A percentile compares a stretch with the other conserved stretches of the same genome.
Conservation (phyloP, 768 basidiomycete genomes). For the Calocybe cyanea region DNA sequence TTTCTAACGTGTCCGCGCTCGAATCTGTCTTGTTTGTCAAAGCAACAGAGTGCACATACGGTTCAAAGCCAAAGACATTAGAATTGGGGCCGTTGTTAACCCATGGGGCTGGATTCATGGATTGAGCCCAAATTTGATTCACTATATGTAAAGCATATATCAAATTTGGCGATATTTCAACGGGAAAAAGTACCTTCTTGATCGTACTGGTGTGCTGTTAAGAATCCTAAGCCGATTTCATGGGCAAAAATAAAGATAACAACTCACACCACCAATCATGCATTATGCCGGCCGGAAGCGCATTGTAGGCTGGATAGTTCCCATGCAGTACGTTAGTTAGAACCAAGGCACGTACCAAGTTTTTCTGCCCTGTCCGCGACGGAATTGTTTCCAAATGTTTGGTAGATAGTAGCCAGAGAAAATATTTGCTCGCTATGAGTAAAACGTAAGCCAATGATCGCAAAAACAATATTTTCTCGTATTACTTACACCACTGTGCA, state of each 20-base stretch:
- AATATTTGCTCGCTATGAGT: constrained; percentile 37
- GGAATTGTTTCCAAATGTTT: constrained; percentile 38
- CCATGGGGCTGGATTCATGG: constrained; percentile 34
- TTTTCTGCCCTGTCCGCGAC: constrained; percentile 38
- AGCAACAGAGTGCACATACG: constrained; percentile 20
- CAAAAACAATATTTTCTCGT: not conserved
- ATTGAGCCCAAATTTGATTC: constrained; percentile 40
- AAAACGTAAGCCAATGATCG: not conserved
- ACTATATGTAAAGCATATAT: constrained; percentile 17
- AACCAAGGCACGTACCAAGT: constrained; percentile 23
- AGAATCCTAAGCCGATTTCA: not conserved
- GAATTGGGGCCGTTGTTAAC: constrained; percentile 35
- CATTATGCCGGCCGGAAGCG: constrained; percentile 35
- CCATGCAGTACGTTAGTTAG: not conserved
- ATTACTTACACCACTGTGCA: constrained; percentile 36
- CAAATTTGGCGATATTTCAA: not conserved
- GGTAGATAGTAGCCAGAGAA: constrained; percentile 37
- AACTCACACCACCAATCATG: constrained; percentile 34
- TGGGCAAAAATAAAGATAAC: not conserved
- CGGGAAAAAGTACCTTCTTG: constrained; percentile 29
- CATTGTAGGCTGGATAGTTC: constrained; percentile 31
- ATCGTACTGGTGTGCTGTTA: constrained; percentile 38
- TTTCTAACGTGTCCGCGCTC: constrained; percentile 21
- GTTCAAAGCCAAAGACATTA: constrained; percentile 41
- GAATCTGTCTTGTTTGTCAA: too few relatives aligned